Conservation (phyloP, 495 filamentous ascomycete species). For the Bathelium albidoporum region DNA sequence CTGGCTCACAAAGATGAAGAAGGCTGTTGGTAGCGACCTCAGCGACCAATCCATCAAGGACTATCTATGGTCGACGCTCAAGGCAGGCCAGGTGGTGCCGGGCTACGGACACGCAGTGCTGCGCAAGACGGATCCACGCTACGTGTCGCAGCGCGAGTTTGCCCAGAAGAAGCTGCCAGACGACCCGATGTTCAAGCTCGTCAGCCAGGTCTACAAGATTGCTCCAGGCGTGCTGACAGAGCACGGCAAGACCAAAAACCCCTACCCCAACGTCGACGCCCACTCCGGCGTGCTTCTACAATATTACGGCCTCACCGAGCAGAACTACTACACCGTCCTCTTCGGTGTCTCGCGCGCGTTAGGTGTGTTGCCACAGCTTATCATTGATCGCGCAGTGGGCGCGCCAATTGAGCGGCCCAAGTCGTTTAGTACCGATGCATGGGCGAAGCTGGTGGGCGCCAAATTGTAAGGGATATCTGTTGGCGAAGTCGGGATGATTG, state of each 20-base stretch:
- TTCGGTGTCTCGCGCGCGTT: slow-evolving; percentile 97
- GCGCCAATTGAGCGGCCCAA: slow-evolving; percentile 82
- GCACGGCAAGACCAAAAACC: slow-evolving; percentile 99
- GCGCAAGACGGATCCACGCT: slow-evolving; percentile 98
- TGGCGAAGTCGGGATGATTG: not conserved
- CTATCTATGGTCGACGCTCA: slow-evolving; percentile 96
- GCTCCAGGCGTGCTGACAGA: slow-evolving; percentile 94
- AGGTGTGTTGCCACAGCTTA: slow-evolving; percentile 95
- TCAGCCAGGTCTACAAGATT: slow-evolving; percentile 99
- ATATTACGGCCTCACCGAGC: slow-evolving; percentile 97
- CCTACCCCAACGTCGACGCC: slow-evolving; percentile 59
- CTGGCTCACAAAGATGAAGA: slow-evolving; percentile 99
- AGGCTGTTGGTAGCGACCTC: slow-evolving; percentile 80
- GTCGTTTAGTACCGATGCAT: slow-evolving; percentile 94
- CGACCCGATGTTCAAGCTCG: slow-evolving; percentile 98
- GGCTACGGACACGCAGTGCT: slow-evolving; percentile 98
- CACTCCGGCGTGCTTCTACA: slow-evolving; percentile 98
- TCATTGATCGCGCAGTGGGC: slow-evolving; percentile 97
- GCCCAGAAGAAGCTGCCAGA: slow-evolving; percentile 84
- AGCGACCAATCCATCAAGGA: slow-evolving; percentile 91
- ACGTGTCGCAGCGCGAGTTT: slow-evolving; percentile 93
- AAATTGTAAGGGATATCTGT: slow-evolving; percentile 60
- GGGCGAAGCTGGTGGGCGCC: slow-evolving; percentile 83
- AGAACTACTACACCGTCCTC: slow-evolving; percentile 98
- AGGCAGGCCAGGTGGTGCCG: slow-evolving; percentile 87